phyloP scores from a whole-genome alignment of 1,284 basidiomycete species.

The Apiotrichum veenhuisii region DNA sequence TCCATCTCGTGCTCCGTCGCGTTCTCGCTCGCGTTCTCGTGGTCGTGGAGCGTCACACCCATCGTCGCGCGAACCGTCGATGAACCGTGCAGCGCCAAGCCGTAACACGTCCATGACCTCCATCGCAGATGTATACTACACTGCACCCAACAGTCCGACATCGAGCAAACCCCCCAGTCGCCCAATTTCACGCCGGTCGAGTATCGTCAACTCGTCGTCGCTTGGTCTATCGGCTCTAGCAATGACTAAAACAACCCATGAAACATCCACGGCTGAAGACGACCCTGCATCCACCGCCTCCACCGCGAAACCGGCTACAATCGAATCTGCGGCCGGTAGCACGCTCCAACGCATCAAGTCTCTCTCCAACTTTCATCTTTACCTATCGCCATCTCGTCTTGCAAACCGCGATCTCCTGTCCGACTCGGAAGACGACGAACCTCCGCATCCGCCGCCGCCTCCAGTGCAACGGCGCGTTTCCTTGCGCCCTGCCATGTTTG shows the following conservation, averaged over 20 bases:
- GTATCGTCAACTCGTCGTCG: neutral
- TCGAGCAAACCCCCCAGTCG: slow-evolving; percentile 1
- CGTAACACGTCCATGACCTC: slow-evolving; percentile 25
- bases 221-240: slow-evolving; percentile 11
- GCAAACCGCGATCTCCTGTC: slow-evolving; percentile 41
- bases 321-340: slow-evolving; percentile 5
- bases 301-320: neutral
- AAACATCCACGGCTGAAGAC: neutral
- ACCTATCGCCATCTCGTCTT: slow-evolving; percentile 46
- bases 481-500: slow-evolving; percentile 30
- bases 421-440: slow-evolving; percentile 34
- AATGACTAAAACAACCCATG: slow-evolving; percentile 19
- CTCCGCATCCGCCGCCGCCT: neutral
- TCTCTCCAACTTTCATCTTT: slow-evolving; percentile 46
- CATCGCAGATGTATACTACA: slow-evolving; percentile 48
- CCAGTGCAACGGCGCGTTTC: slow-evolving; percentile 6
- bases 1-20: slow-evolving; percentile 9
- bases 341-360: slow-evolving; percentile 39
- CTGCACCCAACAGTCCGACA: slow-evolving; percentile 30
- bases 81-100: slow-evolving; percentile 5
- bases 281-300: neutral
- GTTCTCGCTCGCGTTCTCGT: slow-evolving; percentile 7
- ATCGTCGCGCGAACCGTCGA: slow-evolving; percentile 4
- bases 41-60: slow-evolving; percentile 1
- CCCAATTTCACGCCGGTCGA: slow-evolving; percentile 6